Conservation (phyloP, 306 rosid genomes). For the Corylus heterophylla region DNA sequence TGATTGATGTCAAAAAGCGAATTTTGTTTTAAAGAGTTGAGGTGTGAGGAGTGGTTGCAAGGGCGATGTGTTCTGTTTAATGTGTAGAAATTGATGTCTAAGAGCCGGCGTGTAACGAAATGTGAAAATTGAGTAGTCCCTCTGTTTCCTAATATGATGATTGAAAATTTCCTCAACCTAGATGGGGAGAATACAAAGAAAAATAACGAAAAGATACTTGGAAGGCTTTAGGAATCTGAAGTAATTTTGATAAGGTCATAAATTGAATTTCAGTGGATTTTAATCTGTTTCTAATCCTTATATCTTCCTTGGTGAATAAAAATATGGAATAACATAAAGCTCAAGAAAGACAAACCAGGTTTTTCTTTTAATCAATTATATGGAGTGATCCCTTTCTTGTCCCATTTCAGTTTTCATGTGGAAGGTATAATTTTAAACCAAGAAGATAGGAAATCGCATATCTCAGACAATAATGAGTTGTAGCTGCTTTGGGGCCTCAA, state of each 20-base stretch:
- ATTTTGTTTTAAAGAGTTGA: background rate
- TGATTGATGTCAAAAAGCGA: background rate
- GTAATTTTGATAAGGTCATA: background rate
- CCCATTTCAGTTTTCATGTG: conserved; percentile 23
- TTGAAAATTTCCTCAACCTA: background rate
- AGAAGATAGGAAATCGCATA: conserved; percentile 19
- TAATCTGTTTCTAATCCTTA: background rate
- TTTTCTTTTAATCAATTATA: background rate
- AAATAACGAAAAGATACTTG: background rate
- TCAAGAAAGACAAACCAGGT: background rate
- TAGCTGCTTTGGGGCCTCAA: conserved; percentile 76
- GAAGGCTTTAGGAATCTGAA: background rate
- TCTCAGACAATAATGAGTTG: conserved; percentile 62
- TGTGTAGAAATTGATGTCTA: background rate
- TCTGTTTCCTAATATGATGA: background rate
- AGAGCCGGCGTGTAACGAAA: background rate
- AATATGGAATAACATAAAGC: background rate
- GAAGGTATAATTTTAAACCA: conserved; percentile 18
- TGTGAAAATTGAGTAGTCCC: background rate
- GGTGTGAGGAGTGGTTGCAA: background rate
- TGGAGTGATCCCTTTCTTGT: background rate
- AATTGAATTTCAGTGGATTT: background rate
- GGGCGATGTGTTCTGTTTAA: background rate
- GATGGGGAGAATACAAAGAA: background rate
- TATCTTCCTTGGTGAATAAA: background rate